Evolutionary conservation across 2,329 filamentous ascomycete species (phyloP).

Genomic region (Huntiella moniliformis): DNA sequence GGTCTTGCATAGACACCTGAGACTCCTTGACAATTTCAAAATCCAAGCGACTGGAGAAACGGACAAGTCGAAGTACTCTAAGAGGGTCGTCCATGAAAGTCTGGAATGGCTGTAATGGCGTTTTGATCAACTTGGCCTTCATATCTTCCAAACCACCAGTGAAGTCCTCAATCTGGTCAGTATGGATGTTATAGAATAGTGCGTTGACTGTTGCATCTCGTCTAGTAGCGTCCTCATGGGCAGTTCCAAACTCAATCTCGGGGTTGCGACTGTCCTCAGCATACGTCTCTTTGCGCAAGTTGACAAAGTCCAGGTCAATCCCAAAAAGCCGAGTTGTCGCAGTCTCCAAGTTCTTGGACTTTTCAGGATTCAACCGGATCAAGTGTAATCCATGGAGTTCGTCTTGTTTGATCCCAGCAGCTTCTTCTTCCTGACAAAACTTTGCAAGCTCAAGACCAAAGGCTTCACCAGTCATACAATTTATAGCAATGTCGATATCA

Average conservation of each 20-base stretch:
- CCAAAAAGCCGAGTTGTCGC: constrained; percentile 72
- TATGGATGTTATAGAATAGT: constrained; percentile 85
- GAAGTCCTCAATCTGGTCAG: constrained; percentile 64
- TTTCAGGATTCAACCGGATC: constrained; percentile 81
- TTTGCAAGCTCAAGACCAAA: constrained; percentile 53
- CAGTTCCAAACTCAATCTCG: constrained; percentile 81
- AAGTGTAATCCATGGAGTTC: constrained; percentile 66
- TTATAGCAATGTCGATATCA: constrained; percentile 75
- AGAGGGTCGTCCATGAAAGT: constrained; percentile 92
- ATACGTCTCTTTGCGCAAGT: constrained; percentile 82
- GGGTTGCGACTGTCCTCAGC: constrained; percentile 77
- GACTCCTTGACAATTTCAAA: constrained; percentile 60
- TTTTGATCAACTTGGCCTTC: constrained; percentile 52
- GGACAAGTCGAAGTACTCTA: constrained; percentile 65
- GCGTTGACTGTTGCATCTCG: constrained; percentile 91
- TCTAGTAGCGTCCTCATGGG: constrained; percentile 72
- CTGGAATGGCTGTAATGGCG: constrained; percentile 70
- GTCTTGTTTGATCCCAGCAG: constrained; percentile 36
- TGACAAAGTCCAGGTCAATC: constrained; percentile 84
- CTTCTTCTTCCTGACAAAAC: constrained; percentile 43
- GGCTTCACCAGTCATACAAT: constrained; percentile 61
- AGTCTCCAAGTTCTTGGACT: constrained; percentile 90
- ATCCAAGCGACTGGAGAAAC: constrained; percentile 70
- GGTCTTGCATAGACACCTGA: constrained; percentile 55
- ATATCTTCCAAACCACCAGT: constrained; percentile 65